Evolutionary conservation across 116 monocot genomes (phyloP), one percentile per base, ranked within the genome.

Genomic region (Zostera marina): DNA sequence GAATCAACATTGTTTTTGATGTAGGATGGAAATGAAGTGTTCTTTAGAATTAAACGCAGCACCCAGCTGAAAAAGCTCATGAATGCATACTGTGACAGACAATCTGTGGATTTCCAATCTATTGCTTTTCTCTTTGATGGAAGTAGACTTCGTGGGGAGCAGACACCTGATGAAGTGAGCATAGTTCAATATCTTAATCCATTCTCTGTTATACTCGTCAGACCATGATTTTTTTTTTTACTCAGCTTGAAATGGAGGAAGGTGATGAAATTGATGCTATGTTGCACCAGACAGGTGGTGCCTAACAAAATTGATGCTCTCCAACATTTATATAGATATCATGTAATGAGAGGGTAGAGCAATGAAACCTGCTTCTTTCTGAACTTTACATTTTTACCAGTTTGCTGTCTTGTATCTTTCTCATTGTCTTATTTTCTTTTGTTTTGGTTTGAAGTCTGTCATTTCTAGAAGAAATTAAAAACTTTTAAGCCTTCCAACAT

Each of bases 241-340:
- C 41, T 14, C 64, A 71, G 71, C 71, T 71, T 22, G 71, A 71
- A 59, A 71, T 71, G 71, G 71, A 71, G 52, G 71, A 71, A 17
- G 71, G 71, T 2, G 71, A 71, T 57, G 71, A 71, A 43, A 64
- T 71, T 7, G 71, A 71, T 59, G 71, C 71, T 7, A 71, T 71
- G 71, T 64, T 71, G 47, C 71, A 71, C 58, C 71, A 71, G 52
- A 71, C 71, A 52, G 71, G 71, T 9, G 71, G 71, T 54, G 21
- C 9, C 24, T 11, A 54, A n/a, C n/a, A n/a, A n/a, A 54, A 26
- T 8, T 54, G 54, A 26, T 26, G 9, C 23, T 2, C 54, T 19
- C 22, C 0, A 8, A 14, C 7, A 49, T 20, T 6, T n/a, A n/a
- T n/a, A 8, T 19, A 16, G 49, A 49, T 49, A 8, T 49, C 20